Evolutionary conservation across 495 filamentous ascomycete species (phyloP), one percentile per base, ranked within the genome.

Genomic region (Bombardia bombarda): DNA sequence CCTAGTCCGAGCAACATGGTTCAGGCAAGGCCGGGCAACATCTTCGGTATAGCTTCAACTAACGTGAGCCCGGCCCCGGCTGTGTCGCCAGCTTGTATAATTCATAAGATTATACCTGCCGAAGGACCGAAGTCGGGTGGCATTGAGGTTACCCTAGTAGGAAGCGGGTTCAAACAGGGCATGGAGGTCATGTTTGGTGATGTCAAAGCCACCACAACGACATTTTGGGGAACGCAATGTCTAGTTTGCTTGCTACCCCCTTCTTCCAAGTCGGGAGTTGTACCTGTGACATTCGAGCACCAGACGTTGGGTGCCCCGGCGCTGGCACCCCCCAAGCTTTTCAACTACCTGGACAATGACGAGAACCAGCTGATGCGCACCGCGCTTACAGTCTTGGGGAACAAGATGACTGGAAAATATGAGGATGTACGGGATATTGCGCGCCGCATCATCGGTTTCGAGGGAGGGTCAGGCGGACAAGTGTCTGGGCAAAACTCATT

Each of bases 121-220:
- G 84, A 93, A 59, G 90, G 90, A 9, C 84, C 88, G 8, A 80
- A 80, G 32, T 72, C 72, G 19, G 90, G 90, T 43, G 87, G 88
- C 10, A 84, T 85, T 24, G 89, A 95, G 52, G 86, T 95, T 10
- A 87, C 84, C 0, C 72, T 90, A 41, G 66, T 90, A 20, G 90
- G 90, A 5, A 82, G 77, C 51, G 79, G 80, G 17, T 95, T 95
- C 51, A 78, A 75, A 26, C 77, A 81, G 34, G 86, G 86, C 4
- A 75, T 90, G 55, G 84, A 87, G 42, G 87, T 95, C 44, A 81
- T 89, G 52, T 96, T 96, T 61, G 90, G 89, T 14, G 80, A 87
- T 33, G 73, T 71, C 3, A 69, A 78, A 25, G 90, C 90, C 8
- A 83, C 79, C 1, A 85, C 83, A 8, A 90, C 86, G 9, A 86